Percentiles rank a stretch among this genome's conserved stretches.
phyloP scores from a whole-genome alignment of 331 rosid genomes.

The Prunus yedoensis region DNA sequence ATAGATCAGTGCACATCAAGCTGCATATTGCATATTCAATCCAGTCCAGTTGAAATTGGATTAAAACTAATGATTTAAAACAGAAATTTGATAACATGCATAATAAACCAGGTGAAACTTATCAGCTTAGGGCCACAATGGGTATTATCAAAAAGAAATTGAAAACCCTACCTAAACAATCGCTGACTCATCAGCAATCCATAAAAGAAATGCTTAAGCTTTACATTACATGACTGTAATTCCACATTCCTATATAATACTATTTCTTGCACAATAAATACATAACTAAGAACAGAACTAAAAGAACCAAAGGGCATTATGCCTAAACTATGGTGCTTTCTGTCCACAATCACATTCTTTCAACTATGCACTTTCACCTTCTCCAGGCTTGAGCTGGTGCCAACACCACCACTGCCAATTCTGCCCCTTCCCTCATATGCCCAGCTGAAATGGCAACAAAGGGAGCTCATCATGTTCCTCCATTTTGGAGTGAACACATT shows the following conservation, averaged over 20 bases:
- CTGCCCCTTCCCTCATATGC: constrained; percentile 84
- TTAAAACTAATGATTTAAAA: too few species aligned
- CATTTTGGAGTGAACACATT: constrained; percentile 95
- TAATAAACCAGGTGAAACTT: too few species aligned
- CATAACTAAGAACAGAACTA: background rate
- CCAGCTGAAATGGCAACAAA: constrained; percentile 94
- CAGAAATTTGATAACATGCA: too few species aligned
- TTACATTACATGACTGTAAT: background rate
- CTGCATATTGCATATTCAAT: too few species aligned
- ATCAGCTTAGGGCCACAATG: too few species aligned
- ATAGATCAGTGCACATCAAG: too few species aligned
- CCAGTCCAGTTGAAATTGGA: too few species aligned
- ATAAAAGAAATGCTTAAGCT: too few species aligned
- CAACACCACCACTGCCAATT: constrained; percentile 77
- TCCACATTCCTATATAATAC: background rate
- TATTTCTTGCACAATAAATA: background rate
- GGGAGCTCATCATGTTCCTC: constrained; percentile 92
- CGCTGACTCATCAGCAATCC: too few species aligned
- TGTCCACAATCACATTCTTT: constrained; percentile 28
- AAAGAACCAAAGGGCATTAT: constrained; percentile 16
- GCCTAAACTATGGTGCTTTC: constrained; percentile 29
- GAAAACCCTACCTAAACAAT: too few species aligned
- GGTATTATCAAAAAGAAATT: too few species aligned
- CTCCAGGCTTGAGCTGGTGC: constrained; percentile 28
- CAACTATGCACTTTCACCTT: constrained; percentile 22